Conservation (phyloP, 1,284 basidiomycete genomes). For the Albatrellus sp. region DNA sequence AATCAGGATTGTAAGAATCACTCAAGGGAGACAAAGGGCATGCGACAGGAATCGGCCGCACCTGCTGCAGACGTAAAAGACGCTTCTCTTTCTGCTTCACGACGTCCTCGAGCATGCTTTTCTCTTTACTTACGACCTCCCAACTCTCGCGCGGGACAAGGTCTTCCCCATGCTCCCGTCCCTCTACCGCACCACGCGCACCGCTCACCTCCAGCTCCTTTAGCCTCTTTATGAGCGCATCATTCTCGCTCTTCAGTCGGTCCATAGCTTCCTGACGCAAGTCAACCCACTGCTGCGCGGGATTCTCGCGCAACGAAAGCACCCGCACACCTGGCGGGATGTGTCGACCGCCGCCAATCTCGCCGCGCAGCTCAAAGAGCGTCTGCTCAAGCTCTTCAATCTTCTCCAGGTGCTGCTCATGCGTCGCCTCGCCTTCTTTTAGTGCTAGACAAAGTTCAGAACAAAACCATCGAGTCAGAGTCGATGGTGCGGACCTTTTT, state of each 20-base stretch:
- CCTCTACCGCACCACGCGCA: constrained; percentile 9
- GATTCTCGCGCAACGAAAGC: constrained; percentile 62
- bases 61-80: constrained; percentile 60
- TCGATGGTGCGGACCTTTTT: constrained; percentile 26
- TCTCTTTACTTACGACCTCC: constrained; percentile 52
- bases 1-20: not conserved
- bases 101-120: constrained; percentile 42
- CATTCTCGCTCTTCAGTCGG: constrained; percentile 63
- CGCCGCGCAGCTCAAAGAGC: constrained; percentile 62
- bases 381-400: constrained; percentile 58
- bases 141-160: constrained; percentile 60
- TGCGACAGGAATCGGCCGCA: constrained; percentile 13
- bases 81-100: constrained; percentile 69
- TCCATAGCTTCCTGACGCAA: constrained; percentile 58
- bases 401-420: constrained; percentile 30
- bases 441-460: constrained; percentile 33
- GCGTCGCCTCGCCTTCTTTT: constrained; percentile 23
- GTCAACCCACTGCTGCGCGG: constrained; percentile 62
- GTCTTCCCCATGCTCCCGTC: constrained; percentile 17
- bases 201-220: constrained; percentile 38
- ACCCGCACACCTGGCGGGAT: constrained; percentile 62
- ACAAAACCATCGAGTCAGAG: too few species aligned
- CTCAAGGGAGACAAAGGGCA: not conserved
- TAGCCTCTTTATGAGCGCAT: constrained; percentile 47
- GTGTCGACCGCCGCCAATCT: constrained; percentile 68